Evolutionary conservation across 2,329 filamentous ascomycete genomes (phyloP).

Genomic region (Aureobasidium sp.): DNA sequence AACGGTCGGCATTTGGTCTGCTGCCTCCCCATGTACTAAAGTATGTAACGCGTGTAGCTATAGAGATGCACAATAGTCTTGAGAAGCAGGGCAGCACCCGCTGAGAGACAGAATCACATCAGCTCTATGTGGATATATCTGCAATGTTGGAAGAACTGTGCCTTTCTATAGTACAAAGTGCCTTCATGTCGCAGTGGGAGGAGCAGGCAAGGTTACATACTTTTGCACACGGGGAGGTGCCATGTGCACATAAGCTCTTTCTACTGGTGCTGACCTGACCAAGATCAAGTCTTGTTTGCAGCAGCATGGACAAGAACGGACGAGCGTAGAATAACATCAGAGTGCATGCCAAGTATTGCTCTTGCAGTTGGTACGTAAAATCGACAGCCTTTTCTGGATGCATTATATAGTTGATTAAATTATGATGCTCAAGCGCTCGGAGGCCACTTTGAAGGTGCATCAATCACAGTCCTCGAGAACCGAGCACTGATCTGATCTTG

Average conservation of each 20-base stretch:
- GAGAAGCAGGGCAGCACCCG: too few relatives aligned
- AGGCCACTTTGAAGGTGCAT: slow-evolving; percentile 40
- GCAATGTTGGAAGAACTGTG: too few relatives aligned
- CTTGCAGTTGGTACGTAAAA: neutral
- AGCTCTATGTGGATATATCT: too few relatives aligned
- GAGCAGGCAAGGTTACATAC: too few relatives aligned
- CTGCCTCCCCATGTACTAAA: too few relatives aligned
- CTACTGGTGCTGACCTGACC: neutral
- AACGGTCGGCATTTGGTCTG: neutral
- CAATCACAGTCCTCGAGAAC: slow-evolving; percentile 41
- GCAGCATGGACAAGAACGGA: neutral
- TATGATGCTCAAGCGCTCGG: neutral
- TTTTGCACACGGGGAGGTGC: too few relatives aligned
- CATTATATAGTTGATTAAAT: neutral
- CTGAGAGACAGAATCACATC: too few relatives aligned
- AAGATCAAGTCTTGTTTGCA: neutral
- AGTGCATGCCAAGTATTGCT: neutral
- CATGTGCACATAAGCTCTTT: neutral
- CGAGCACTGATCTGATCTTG: slow-evolving; percentile 42
- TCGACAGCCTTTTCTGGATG: neutral
- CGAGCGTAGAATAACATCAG: neutral
- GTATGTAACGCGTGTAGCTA: too few relatives aligned
- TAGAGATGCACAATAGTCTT: too few relatives aligned
- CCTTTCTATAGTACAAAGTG: too few relatives aligned
- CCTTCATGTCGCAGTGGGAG: too few relatives aligned